phyloP scores from a whole-genome alignment of 139 green algal genomes.

The Yamagishiella unicocca region DNA sequence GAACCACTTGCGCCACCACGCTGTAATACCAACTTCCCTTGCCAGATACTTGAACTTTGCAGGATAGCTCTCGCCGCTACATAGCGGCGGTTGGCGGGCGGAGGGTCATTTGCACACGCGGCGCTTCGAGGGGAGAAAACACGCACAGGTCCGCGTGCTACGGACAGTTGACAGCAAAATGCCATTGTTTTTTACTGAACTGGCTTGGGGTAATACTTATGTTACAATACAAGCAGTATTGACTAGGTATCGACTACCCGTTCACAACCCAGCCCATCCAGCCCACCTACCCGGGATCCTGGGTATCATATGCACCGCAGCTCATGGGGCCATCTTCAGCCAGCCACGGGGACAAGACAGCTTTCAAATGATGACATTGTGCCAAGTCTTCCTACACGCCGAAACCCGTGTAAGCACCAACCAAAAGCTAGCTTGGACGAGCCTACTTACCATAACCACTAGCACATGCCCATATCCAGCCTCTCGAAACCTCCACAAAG shows the following conservation, averaged over 20 bases:
- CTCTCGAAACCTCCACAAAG: not conserved
- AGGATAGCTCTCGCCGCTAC: not conserved
- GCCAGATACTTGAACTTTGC: not conserved
- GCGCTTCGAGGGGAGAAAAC: too few species aligned
- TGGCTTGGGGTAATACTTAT: too few species aligned
- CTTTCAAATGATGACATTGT: not conserved
- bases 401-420: too few species aligned
- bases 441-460: constrained; percentile 1
- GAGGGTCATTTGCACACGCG: too few species aligned
- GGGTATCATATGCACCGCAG: not conserved
- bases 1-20: constrained; percentile 35
- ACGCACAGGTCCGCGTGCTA: too few species aligned
- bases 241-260: too few species aligned
- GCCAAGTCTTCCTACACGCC: not conserved
- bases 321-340: not conserved
- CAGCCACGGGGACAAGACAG: not conserved
- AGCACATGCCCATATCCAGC: constrained; percentile 27
- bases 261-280: too few species aligned
- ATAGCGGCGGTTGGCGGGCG: too few species aligned
- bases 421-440: too few species aligned
- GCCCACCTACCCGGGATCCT: not conserved
- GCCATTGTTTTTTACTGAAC: too few species aligned
- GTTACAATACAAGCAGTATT: too few species aligned
- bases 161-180: too few species aligned
- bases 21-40: not conserved